Percentiles rank a stretch among this genome's conserved stretches.
phyloP scores from a whole-genome alignment of 2,329 filamentous ascomycete species.

The Akanthomyces lecanii region DNA sequence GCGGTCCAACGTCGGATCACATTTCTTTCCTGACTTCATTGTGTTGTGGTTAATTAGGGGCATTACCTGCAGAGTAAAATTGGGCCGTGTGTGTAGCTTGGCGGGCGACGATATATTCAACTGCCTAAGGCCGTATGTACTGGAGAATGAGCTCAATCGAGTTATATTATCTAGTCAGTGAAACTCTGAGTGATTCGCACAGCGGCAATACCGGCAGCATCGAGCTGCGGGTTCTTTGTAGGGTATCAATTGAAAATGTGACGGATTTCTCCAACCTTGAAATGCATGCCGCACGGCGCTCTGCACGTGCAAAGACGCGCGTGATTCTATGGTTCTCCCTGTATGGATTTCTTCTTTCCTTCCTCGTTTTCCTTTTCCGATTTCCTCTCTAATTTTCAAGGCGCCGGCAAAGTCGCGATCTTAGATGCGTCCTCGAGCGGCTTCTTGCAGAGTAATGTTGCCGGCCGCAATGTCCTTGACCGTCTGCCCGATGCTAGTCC shows the following conservation, averaged over 20 bases:
- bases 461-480: constrained; percentile 75
- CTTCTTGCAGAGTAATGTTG: constrained; percentile 64
- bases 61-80: too few species aligned
- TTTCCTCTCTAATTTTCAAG: not conserved
- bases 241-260: not conserved
- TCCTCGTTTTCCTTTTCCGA: not conserved
- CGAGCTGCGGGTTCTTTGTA: not conserved
- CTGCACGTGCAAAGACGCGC: not conserved
- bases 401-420: not conserved
- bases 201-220: not conserved
- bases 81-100: too few species aligned
- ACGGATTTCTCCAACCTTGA: not conserved
- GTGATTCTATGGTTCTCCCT: not conserved
- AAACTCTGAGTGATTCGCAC: too few species aligned
- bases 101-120: too few species aligned
- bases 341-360: not conserved
- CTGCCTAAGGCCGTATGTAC: too few species aligned
- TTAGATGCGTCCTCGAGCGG: constrained; percentile 50
- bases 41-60: too few species aligned
- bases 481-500: constrained; percentile 70
- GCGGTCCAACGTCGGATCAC: too few species aligned
- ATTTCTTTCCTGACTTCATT: too few species aligned
- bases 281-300: not conserved
- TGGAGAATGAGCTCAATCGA: too few species aligned
- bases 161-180: too few species aligned